phyloP scores from a whole-genome alignment of 257 asterid genomes.

The Marsdenia floribunda region DNA sequence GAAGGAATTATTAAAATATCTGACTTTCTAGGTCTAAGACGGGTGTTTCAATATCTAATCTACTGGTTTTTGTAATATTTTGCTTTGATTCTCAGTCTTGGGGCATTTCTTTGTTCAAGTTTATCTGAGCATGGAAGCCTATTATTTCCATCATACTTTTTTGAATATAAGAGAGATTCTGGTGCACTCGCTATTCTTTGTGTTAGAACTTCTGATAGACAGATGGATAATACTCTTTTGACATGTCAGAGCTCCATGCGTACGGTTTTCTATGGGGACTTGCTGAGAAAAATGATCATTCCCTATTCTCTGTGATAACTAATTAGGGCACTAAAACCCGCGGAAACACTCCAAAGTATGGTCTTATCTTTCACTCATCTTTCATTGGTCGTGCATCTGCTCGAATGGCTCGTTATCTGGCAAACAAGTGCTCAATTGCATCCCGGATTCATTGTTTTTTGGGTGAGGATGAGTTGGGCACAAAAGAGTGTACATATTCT shows the following conservation, averaged over 20 bases:
- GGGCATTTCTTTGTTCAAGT: background rate
- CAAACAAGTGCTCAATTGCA: slow-evolving; percentile 97
- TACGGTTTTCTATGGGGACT: background rate
- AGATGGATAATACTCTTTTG: background rate
- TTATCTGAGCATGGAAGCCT: background rate
- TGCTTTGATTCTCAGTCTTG: background rate
- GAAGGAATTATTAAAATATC: background rate
- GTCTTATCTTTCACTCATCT: slow-evolving; percentile 93
- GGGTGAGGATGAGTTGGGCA: slow-evolving; percentile 29
- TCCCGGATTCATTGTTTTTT: slow-evolving; percentile 87
- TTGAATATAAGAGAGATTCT: background rate
- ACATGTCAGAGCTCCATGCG: background rate
- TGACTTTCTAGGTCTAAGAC: background rate
- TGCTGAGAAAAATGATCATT: background rate
- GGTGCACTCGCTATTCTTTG: background rate
- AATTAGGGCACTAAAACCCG: slow-evolving; percentile 81
- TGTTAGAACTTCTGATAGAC: background rate
- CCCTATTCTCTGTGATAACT: background rate
- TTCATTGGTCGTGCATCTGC: slow-evolving; percentile 98
- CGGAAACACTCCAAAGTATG: slow-evolving; percentile 94
- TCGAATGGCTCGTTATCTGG: slow-evolving; percentile 97
- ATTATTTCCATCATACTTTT: background rate
- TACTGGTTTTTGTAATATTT: background rate
- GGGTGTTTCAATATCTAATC: background rate
- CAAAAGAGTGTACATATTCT: background rate